Conservation (phyloP, 2,329 filamentous ascomycete genomes). For the Trichoderma cornu-damae region DNA sequence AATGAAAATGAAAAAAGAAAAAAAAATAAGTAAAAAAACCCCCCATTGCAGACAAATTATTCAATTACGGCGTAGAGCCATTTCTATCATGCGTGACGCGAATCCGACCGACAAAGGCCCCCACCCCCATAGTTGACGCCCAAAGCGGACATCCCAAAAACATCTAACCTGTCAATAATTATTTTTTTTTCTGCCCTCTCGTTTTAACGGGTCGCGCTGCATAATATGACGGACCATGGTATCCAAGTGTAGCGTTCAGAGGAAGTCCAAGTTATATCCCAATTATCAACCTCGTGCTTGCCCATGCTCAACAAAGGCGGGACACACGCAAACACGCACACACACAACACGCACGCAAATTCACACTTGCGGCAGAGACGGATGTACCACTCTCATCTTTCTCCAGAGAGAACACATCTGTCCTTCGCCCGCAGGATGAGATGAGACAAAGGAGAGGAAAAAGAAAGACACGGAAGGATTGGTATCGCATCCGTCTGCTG, state of each 20-base stretch:
- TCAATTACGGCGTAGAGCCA: constrained; percentile 25
- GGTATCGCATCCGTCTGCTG: constrained; percentile 6
- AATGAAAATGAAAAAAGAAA: neutral
- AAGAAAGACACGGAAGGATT: constrained; percentile 4
- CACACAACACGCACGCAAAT: constrained; percentile 3
- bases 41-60: constrained; percentile 19
- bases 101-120: constrained; percentile 19
- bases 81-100: constrained; percentile 23
- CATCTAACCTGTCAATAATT: constrained; percentile 19
- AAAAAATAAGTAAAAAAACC: neutral
- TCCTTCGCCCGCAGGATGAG: constrained; percentile 19
- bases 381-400: neutral
- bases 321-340: neutral
- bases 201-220: constrained; percentile 1
- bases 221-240: constrained; percentile 12
- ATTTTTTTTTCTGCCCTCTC: constrained; percentile 19
- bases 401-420: constrained; percentile 10
- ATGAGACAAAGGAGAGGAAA: constrained; percentile 23
- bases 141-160: constrained; percentile 17
- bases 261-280: constrained; percentile 3
- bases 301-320: neutral
- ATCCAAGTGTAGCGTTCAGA: constrained; percentile 23
- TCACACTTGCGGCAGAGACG: neutral
- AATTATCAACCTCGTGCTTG: constrained; percentile 16
- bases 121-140: constrained; percentile 23